Evolutionary conservation across 2,329 filamentous ascomycete species (phyloP).

Genomic region (Colletotrichum sp.): DNA sequence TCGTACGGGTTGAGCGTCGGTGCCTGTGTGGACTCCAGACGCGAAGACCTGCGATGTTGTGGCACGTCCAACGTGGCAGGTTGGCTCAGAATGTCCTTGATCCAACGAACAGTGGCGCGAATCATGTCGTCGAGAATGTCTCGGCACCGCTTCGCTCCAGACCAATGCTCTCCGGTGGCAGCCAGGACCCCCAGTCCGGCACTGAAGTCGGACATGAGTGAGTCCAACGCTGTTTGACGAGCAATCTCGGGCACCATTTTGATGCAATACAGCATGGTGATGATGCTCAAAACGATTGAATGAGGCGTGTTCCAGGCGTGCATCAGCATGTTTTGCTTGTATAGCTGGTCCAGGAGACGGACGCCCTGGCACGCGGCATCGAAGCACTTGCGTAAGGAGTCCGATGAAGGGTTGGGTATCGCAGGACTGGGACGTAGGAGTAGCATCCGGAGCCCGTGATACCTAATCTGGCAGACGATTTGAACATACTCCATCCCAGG

Average conservation of each 20-base stretch:
- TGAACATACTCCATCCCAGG: constrained; percentile 27
- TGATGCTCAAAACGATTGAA: constrained; percentile 49
- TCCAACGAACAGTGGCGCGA: constrained; percentile 32
- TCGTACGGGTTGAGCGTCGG: neutral
- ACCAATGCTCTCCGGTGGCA: constrained; percentile 57
- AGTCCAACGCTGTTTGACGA: constrained; percentile 28
- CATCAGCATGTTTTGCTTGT: constrained; percentile 46
- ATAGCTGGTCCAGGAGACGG: constrained; percentile 45
- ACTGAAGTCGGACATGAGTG: constrained; percentile 44
- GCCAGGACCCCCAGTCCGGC: constrained; percentile 51
- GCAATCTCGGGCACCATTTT: constrained; percentile 49
- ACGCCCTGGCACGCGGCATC: constrained; percentile 46
- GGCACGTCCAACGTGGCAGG: neutral
- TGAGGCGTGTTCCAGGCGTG: constrained; percentile 56
- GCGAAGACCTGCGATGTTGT: neutral
- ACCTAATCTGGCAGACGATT: constrained; percentile 47
- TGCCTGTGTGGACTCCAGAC: neutral
- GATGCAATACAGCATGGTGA: constrained; percentile 57
- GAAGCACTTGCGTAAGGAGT: constrained; percentile 45
- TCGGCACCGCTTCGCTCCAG: constrained; percentile 50
- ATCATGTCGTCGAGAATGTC: constrained; percentile 48
- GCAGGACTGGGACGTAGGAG: constrained; percentile 56
- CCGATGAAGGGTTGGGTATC: constrained; percentile 50
- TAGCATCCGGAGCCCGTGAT: constrained; percentile 53
- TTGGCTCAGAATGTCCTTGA: constrained; percentile 19